Percentiles rank a stretch among this genome's conserved stretches.
These are phyloP conservation scores for Globisporangium nodosum DNA, from an alignment of 352 stramenopile species.

Conservation along the genomic window DNA sequence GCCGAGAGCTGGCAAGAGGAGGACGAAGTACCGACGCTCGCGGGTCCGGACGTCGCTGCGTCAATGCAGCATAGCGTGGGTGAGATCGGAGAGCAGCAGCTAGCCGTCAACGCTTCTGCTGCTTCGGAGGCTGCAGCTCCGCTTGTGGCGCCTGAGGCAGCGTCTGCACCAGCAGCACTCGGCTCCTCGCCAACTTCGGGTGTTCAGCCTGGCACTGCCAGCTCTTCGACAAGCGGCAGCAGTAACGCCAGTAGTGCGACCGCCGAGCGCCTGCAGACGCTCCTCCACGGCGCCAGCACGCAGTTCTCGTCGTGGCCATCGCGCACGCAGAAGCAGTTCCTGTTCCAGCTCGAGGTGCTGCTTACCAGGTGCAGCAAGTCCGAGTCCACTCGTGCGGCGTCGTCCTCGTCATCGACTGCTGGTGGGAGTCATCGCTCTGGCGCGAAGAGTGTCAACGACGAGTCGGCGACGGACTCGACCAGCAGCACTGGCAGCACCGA, in stretches of 20 bases:
- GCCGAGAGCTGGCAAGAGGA: neutral
- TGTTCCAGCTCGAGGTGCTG: conserved; percentile 13
- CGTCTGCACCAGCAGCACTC: neutral
- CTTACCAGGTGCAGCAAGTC: conserved; percentile 8
- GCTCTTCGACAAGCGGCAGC: neutral
- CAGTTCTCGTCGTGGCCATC: conserved; percentile 6
- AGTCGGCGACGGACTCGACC: neutral
- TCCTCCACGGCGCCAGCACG: neutral
- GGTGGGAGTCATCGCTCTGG: neutral
- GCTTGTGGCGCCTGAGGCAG: neutral
- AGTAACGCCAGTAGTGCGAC: neutral
- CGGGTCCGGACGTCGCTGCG: neutral
- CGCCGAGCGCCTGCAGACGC: conserved; percentile 2
- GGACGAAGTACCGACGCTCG: neutral
- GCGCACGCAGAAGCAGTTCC: conserved; percentile 14
- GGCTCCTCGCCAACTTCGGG: neutral
- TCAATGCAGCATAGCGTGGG: neutral
- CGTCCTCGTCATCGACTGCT: neutral
- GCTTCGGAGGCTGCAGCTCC: neutral
- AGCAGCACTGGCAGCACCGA: neutral
- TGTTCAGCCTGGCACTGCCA: no score
- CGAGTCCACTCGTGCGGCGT: neutral
- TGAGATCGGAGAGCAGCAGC: neutral
- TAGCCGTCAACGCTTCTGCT: no score
- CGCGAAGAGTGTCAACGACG: neutral